phyloP scores from a whole-genome alignment of 805 yeast species.

The Priceomyces fermenticarens region DNA sequence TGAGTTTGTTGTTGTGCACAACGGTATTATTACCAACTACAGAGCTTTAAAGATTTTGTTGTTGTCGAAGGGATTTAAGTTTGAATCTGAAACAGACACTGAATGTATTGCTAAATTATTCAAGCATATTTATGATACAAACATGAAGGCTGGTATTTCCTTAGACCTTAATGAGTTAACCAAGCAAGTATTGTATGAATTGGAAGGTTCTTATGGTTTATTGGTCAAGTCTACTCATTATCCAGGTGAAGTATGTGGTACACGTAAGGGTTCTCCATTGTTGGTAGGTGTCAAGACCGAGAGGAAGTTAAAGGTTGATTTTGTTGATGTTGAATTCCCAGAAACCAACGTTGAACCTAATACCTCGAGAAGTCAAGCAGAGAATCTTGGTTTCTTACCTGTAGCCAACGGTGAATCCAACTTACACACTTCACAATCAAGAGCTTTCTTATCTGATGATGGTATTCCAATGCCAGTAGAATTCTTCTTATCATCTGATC shows the following conservation, averaged over 20 bases:
- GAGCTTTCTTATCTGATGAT: constrained; percentile 95
- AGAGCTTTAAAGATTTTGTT: constrained; percentile 85
- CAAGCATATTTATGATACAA: constrained; percentile 83
- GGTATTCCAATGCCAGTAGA: constrained; percentile 92
- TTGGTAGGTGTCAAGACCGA: constrained; percentile 97
- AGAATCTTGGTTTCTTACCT: constrained; percentile 43
- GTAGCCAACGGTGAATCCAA: constrained; percentile 52
- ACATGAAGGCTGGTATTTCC: constrained; percentile 66
- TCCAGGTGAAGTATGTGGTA: constrained; percentile 95
- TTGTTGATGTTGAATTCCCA: constrained; percentile 97
- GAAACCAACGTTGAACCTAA: constrained; percentile 42
- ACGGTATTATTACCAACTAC: constrained; percentile 96
- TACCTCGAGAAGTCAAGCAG: constrained; percentile 11
- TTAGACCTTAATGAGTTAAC: constrained; percentile 89
- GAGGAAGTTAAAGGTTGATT: constrained; percentile 91
- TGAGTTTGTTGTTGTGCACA: constrained; percentile 92
- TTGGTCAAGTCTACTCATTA: constrained; percentile 87
- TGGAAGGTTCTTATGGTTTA: constrained; percentile 97
- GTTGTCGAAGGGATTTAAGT: constrained; percentile 70
- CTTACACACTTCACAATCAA: constrained; percentile 86
- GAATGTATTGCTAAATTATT: constrained; percentile 96
- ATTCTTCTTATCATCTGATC: constrained; percentile 94
- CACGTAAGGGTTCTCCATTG: constrained; percentile 97
- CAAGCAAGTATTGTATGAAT: constrained; percentile 85
- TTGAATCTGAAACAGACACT: constrained; percentile 94